Conservation (phyloP, 352 stramenopile species). For the Globisporangium recalcitrans region DNA sequence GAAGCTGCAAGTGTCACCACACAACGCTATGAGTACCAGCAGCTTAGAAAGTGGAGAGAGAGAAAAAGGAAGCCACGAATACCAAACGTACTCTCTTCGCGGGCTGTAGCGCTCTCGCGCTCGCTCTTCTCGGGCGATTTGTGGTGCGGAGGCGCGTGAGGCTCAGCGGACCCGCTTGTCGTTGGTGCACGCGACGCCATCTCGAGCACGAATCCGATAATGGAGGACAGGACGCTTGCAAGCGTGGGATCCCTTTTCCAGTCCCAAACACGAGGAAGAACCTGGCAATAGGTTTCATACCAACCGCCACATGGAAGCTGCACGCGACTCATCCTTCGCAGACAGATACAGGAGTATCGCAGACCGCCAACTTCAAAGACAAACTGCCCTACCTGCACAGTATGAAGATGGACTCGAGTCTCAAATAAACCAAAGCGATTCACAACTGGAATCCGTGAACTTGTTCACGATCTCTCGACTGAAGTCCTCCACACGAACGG, state of each 20-base stretch:
- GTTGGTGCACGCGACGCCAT: constrained; percentile 9
- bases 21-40: not conserved
- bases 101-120: not conserved
- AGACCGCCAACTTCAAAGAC: not conserved
- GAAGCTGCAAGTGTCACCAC: not conserved
- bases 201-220: not conserved
- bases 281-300: not conserved
- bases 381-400: too few relatives aligned
- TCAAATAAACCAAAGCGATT: too few relatives aligned
- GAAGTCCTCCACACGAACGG: too few relatives aligned
- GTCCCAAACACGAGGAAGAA: not conserved
- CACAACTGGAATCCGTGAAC: too few relatives aligned
- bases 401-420: too few relatives aligned
- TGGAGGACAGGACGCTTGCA: not conserved
- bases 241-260: not conserved
- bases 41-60: not conserved
- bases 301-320: not conserved
- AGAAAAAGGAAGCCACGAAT: too few relatives aligned
- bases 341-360: not conserved
- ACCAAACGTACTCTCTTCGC: not conserved
- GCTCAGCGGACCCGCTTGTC: constrained; percentile 11
- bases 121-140: constrained; percentile 3
- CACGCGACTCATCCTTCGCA: not conserved
- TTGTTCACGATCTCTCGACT: too few relatives aligned
- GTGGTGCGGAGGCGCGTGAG: not conserved